Percentiles rank a stretch among this genome's conserved stretches.
Conservation (phyloP, 352 stramenopile species). For the Pythium utonaiense region DNA sequence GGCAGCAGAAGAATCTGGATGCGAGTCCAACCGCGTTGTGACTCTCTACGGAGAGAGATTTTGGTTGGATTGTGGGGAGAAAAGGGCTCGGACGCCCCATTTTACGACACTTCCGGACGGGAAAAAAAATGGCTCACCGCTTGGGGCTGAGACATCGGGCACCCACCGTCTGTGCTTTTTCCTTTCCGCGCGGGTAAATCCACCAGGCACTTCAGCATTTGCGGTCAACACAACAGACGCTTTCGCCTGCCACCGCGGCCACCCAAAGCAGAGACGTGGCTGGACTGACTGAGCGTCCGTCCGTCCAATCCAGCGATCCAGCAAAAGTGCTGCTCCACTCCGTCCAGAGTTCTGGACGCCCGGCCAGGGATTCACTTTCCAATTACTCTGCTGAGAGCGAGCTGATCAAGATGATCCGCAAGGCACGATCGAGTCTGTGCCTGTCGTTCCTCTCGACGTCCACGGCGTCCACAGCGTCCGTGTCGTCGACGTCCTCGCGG, state of each 20-base stretch:
- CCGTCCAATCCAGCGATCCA: not conserved
- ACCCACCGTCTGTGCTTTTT: not conserved
- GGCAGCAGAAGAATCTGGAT: not conserved
- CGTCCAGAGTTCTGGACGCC: too few species aligned
- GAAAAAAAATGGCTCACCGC: not conserved
- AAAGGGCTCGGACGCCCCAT: too few species aligned
- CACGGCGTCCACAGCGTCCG: conserved; percentile 13
- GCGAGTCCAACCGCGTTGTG: not conserved
- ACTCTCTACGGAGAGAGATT: not conserved
- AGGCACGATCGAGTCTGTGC: conserved; percentile 14
- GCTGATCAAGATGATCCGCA: conserved; percentile 18
- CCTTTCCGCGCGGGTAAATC: not conserved
- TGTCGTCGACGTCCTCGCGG: conserved; percentile 28
- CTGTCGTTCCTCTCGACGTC: conserved; percentile 22
- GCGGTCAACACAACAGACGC: not conserved
- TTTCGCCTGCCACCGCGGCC: not conserved
- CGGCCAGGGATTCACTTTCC: not conserved
- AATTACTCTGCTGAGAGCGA: not conserved
- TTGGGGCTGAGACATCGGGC: not conserved
- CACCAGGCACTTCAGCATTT: not conserved
- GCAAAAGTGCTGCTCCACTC: too few species aligned
- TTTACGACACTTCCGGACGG: too few species aligned
- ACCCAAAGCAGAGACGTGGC: not conserved
- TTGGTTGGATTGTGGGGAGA: not conserved
- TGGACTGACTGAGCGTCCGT: not conserved